Base-by-base conservation (phyloP, 345 rosid genomes). In the Psidium friedrichsthalianum region DNA sequence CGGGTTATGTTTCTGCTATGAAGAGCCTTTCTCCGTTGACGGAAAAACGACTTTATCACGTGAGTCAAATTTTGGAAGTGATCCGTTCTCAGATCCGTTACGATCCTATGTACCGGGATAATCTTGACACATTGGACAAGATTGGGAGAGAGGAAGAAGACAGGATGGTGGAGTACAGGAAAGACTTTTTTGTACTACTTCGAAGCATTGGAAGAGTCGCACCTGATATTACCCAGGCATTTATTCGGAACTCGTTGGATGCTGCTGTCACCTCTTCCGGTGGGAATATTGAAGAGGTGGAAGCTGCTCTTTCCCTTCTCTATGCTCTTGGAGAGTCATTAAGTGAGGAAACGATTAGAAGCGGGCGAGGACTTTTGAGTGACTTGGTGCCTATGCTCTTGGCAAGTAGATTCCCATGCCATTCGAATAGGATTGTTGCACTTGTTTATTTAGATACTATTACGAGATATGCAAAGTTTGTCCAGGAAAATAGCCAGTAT, bases 231-330 rank as follows among this genome's bases (percentile, higher is more conserved):
- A 93, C 98, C 82, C 96, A 92, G 87, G 82, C 88, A 57, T 97
- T 97, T 85, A 94, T 97, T 56, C 92, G 94, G 81, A 96, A 92
- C 89, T 91, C 99, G 64, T 88, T 97, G 74, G 94, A 86, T 83
- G 91, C 86, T 83, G 94, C 95, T 85, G 93, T 93, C 86, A 74
- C 91, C 84, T 95, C 94, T 42, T 87, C 95, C 0, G 96, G 93
- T 84, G 91, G 91, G 88, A 95, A 94, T 86, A 95, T 94, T 42
- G 99, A 97, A 92, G 94, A 95, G 88, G 98, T 96, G 84, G 99
- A 97, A 92, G 99, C 96, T 83, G 96, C 98, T 11, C 95, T 97
- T 89, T 94, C 99, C 56, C 98, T 97, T 87, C 90, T 97, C 85
- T 93, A 93, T 89, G 96, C 99, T 20, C 86, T 95, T 83, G 98